Conservation (phyloP, 352 stramenopile species). For the Phytophthora pistaciae region DNA sequence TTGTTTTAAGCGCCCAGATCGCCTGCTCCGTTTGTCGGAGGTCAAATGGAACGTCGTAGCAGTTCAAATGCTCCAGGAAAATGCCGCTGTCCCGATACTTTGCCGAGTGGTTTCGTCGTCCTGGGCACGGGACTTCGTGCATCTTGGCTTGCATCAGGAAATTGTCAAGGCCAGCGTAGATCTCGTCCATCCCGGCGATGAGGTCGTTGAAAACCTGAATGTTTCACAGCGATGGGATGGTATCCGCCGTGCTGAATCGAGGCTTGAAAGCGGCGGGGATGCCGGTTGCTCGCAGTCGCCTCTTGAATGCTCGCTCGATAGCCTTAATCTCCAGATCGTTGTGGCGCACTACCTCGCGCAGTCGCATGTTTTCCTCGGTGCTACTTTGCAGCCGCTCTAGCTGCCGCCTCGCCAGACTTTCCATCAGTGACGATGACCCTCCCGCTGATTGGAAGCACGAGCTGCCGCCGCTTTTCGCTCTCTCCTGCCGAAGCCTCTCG, state of each 20-base stretch:
- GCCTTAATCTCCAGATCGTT: constrained; percentile 6
- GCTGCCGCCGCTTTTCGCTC: background rate
- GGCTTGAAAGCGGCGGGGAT: no score
- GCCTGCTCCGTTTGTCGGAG: constrained; percentile 6
- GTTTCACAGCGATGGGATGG: background rate
- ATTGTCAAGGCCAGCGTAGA: constrained; percentile 10
- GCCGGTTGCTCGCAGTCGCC: no score
- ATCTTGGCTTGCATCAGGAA: constrained; percentile 13
- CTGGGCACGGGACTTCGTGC: constrained; percentile 12
- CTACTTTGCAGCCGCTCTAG: constrained; percentile 1
- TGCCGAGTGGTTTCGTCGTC: constrained; percentile 5
- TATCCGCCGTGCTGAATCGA: no score
- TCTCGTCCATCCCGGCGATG: constrained; percentile 14
- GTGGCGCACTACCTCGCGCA: constrained; percentile 2
- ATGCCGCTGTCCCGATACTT: background rate
- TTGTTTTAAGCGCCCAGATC: constrained; percentile 9
- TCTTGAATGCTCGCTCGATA: constrained; percentile 14
- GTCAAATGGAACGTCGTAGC: constrained; percentile 18
- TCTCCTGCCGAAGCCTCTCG: background rate
- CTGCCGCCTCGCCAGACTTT: background rate
- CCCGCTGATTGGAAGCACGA: no score
- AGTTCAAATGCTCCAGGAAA: constrained; percentile 18
- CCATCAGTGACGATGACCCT: background rate
- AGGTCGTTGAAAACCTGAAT: constrained; percentile 1
- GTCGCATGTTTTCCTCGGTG: constrained; percentile 12